A percentile compares a stretch with the other conserved stretches of the same genome.
Evolutionary conservation across 768 basidiomycete genomes (phyloP).

Genomic region (Ramaria sp.): DNA sequence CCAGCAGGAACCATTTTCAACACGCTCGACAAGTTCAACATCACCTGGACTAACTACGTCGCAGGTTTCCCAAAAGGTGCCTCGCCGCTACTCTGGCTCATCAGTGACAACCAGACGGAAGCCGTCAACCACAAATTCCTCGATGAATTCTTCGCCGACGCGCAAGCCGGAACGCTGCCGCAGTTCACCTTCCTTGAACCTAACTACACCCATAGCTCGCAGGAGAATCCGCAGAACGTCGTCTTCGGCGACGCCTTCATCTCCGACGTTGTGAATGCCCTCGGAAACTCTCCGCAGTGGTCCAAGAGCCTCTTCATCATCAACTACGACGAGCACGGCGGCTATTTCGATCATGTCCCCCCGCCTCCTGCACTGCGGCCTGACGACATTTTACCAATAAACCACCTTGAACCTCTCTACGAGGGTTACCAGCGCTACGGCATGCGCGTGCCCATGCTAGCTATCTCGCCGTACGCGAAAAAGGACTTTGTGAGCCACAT

Average conservation of each 20-base stretch:
- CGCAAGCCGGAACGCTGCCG: conserved; percentile 18
- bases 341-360: conserved; percentile 24
- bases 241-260: conserved; percentile 20
- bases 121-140: conserved; percentile 16
- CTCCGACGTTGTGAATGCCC: conserved; percentile 23
- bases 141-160: conserved; percentile 22
- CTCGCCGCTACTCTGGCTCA: conserved; percentile 18
- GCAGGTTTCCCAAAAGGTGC: conserved; percentile 16
- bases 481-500: conserved; percentile 18
- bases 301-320: conserved; percentile 21
- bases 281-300: conserved; percentile 21
- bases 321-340: conserved; percentile 24
- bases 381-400: conserved; percentile 21
- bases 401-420: conserved; percentile 16
- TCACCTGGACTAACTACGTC: conserved; percentile 22
- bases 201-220: conserved; percentile 17
- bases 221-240: conserved; percentile 20
- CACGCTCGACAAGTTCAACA: conserved; percentile 15
- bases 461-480: conserved; percentile 18
- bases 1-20: conserved; percentile 20
- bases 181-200: conserved; percentile 21
- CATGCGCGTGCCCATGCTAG: conserved; percentile 20
- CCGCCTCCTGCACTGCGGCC: conserved; percentile 19
- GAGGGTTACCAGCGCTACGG: conserved; percentile 21
- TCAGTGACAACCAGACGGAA: conserved; percentile 15